A percentile compares a stretch with the other conserved stretches of the same genome.
These are phyloP conservation scores for Calophaca sinica DNA, from an alignment of 306 rosid species.

Conservation along the genomic window DNA sequence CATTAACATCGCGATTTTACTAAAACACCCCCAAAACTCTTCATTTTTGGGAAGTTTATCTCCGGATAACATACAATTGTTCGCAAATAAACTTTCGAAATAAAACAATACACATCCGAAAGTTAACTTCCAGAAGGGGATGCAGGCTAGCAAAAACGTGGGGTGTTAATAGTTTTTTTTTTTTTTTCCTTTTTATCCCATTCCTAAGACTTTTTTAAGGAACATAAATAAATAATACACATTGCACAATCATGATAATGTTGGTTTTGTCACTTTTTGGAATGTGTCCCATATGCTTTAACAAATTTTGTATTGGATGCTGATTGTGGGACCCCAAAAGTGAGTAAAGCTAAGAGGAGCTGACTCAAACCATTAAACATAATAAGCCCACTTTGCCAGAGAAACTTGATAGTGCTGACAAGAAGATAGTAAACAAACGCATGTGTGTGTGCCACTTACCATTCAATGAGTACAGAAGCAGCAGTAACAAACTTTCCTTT, in stretches of 20 bases:
- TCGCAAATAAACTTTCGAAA: too few relatives aligned
- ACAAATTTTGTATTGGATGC: slow-evolving; percentile 40
- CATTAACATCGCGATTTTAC: too few relatives aligned
- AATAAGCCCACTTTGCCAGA: slow-evolving; percentile 40
- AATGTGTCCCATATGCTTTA: slow-evolving; percentile 37
- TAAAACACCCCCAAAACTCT: too few relatives aligned
- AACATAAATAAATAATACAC: not conserved
- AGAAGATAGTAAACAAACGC: slow-evolving; percentile 23
- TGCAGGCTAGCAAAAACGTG: too few relatives aligned
- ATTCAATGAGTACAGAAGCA: slow-evolving; percentile 6
- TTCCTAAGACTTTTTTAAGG: not conserved
- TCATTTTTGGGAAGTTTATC: too few relatives aligned
- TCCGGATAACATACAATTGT: too few relatives aligned
- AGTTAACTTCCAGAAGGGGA: too few relatives aligned
- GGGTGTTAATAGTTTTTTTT: not conserved
- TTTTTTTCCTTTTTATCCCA: not conserved
- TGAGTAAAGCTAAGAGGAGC: not conserved
- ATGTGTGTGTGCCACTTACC: slow-evolving; percentile 47
- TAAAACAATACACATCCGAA: too few relatives aligned
- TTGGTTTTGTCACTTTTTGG: slow-evolving; percentile 43
- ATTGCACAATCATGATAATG: slow-evolving; percentile 37
- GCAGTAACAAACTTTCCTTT: slow-evolving; percentile 30
- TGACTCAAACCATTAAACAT: slow-evolving; percentile 15
- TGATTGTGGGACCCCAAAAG: slow-evolving; percentile 37
- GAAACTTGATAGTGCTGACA: slow-evolving; percentile 43